Conservation (phyloP, 2,329 filamentous ascomycete species). For the Epichloe baconii region DNA sequence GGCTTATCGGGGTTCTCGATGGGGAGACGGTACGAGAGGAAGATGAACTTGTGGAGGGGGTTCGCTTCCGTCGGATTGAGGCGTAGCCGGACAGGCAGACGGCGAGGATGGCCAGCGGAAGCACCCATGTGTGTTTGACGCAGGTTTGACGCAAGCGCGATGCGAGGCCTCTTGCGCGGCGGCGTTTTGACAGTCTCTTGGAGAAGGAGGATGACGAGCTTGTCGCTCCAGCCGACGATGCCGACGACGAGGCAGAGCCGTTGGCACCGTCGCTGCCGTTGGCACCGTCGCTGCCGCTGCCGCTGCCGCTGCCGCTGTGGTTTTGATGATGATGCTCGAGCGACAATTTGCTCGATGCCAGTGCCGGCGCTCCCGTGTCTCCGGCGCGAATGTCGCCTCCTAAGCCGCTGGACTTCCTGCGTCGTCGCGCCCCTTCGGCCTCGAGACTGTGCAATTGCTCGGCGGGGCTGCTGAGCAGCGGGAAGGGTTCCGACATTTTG, state of each 20-base stretch:
- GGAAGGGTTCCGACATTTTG: slow-evolving; percentile 42
- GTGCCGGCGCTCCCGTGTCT: slow-evolving; percentile 41
- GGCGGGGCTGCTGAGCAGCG: slow-evolving; percentile 36
- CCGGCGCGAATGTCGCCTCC: slow-evolving; percentile 40
- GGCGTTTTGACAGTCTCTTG: slow-evolving; percentile 39
- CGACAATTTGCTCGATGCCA: slow-evolving; percentile 39
- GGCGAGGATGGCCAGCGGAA: slow-evolving; percentile 55
- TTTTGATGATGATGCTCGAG: slow-evolving; percentile 13
- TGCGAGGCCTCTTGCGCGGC: slow-evolving; percentile 38
- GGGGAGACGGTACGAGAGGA: slow-evolving; percentile 74
- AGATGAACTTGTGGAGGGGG: slow-evolving; percentile 68
- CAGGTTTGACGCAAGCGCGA: slow-evolving; percentile 38
- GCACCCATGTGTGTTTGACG: slow-evolving; percentile 46
- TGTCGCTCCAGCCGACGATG: neutral
- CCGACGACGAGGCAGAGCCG: slow-evolving; percentile 2
- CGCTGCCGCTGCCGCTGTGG: neutral
- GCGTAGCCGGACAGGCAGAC: slow-evolving; percentile 56
- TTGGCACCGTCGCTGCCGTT: slow-evolving; percentile 9
- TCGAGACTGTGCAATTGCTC: slow-evolving; percentile 33
- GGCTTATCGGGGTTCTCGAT: slow-evolving; percentile 27
- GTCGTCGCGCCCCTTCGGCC: slow-evolving; percentile 28
- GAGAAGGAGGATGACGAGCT: slow-evolving; percentile 13
- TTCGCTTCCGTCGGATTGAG: slow-evolving; percentile 68
- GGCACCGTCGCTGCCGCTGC: slow-evolving; percentile 3
- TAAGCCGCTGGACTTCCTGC: slow-evolving; percentile 43